Evolutionary conservation across 169 alveolate genomes (phyloP).

Genomic region (Plasmodium gallinaceum): DNA sequence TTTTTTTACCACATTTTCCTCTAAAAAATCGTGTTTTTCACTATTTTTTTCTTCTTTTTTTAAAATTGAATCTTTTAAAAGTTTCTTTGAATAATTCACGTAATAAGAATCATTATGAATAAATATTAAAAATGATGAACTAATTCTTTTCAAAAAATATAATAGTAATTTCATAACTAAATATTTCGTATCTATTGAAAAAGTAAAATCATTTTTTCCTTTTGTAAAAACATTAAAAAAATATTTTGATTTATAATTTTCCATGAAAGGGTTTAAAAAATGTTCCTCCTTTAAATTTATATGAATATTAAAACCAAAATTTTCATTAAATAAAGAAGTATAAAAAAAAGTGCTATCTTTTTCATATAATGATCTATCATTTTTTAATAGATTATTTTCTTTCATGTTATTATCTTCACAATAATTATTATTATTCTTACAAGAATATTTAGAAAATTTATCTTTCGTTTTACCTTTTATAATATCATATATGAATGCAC

Average conservation of each 20-base stretch:
- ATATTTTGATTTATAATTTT: conserved; percentile 26
- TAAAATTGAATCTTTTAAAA: conserved; percentile 13
- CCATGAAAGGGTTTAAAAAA: background rate
- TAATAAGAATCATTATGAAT: conserved; percentile 66
- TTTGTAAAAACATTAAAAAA: conserved; percentile 55
- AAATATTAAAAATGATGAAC: conserved; percentile 16
- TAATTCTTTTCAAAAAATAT: conserved; percentile 33
- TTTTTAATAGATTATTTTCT: conserved; percentile 54
- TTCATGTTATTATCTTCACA: conserved; percentile 11
- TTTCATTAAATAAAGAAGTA: conserved; percentile 50
- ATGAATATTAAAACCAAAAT: conserved; percentile 16
- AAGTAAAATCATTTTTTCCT: conserved; percentile 28
- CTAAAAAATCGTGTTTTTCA: background rate
- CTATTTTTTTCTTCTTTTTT: background rate
- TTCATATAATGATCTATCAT: conserved; percentile 10
- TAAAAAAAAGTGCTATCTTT: conserved; percentile 18
- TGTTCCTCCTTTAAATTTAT: conserved; percentile 51
- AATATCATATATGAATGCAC: conserved; percentile 31
- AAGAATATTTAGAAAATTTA: conserved; percentile 15
- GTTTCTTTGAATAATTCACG: conserved; percentile 33
- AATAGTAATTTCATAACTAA: conserved; percentile 54
- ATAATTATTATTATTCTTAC: conserved; percentile 13
- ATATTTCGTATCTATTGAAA: conserved; percentile 46
- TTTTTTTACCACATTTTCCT: background rate
- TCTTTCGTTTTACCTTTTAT: conserved; percentile 27